A percentile compares a stretch with the other conserved stretches of the same genome.
Evolutionary conservation across 805 yeast species (phyloP).

Genomic region (Ogataea parapolymorpha): DNA sequence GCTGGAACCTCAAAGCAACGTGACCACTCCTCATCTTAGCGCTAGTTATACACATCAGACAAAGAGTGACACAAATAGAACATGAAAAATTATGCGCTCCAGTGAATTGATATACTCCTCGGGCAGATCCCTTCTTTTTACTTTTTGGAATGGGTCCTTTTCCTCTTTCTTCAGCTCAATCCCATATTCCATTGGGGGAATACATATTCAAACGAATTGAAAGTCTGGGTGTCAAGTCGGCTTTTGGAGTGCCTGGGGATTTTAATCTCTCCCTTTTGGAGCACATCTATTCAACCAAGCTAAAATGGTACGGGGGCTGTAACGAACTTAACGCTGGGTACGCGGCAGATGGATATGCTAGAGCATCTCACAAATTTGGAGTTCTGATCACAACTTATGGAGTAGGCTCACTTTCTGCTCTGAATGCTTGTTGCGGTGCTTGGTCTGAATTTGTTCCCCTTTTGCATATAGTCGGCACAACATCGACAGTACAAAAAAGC

Average conservation of each 20-base stretch:
- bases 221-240: slow-evolving; percentile 51
- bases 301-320: slow-evolving; percentile 79
- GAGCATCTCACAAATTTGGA: slow-evolving; percentile 60
- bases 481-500: slow-evolving; percentile 36
- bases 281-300: slow-evolving; percentile 50
- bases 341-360: slow-evolving; percentile 86
- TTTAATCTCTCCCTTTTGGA: slow-evolving; percentile 68
- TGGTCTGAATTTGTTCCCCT: slow-evolving; percentile 78
- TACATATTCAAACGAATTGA: slow-evolving; percentile 60
- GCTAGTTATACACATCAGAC: too few relatives aligned
- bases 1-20: too few relatives aligned
- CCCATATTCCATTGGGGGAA: slow-evolving; percentile 54
- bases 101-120: background rate
- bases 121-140: background rate
- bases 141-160: background rate
- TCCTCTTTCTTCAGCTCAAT: slow-evolving; percentile 1
- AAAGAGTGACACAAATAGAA: background rate
- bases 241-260: slow-evolving; percentile 82
- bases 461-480: slow-evolving; percentile 82
- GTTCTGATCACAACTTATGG: slow-evolving; percentile 75
- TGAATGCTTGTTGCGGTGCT: slow-evolving; percentile 81
- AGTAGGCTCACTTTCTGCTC: slow-evolving; percentile 84
- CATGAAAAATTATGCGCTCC: background rate
- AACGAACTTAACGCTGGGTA: slow-evolving; percentile 89
- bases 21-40: too few relatives aligned